phyloP scores from a whole-genome alignment of 495 filamentous ascomycete genomes.

The Trichoderma orchidacearum region DNA sequence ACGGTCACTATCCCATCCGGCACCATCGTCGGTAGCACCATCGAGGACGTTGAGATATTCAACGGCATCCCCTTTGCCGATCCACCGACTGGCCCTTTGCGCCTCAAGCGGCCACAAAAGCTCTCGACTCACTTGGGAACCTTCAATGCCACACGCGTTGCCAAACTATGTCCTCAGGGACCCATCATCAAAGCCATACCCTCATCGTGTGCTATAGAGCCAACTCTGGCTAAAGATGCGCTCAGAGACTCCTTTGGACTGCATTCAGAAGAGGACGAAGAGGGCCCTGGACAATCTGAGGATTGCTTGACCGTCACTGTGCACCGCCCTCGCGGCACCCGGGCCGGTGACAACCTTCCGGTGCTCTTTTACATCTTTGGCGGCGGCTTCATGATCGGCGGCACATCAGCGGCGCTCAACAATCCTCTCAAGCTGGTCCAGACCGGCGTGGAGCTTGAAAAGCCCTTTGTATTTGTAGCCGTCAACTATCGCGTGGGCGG shows the following conservation, averaged over 20 bases:
- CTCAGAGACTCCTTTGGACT: slow-evolving; percentile 6
- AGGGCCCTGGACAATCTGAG: slow-evolving; percentile 19
- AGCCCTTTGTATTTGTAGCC: neutral
- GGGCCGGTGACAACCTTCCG: slow-evolving; percentile 31
- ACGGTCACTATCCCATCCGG: no score
- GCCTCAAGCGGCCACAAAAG: slow-evolving; percentile 15
- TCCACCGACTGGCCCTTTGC: slow-evolving; percentile 14
- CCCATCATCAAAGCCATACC: neutral
- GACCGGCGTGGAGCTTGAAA: neutral
- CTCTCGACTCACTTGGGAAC: slow-evolving; percentile 21
- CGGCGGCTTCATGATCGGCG: slow-evolving; percentile 50
- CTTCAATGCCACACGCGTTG: slow-evolving; percentile 25
- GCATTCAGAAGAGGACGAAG: slow-evolving; percentile 8
- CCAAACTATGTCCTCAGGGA: neutral
- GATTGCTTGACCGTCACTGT: slow-evolving; percentile 57
- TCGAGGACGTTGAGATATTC: slow-evolving; percentile 16
- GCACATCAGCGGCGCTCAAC: slow-evolving; percentile 23
- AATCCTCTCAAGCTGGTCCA: neutral
- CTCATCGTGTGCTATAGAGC: slow-evolving; percentile 6
- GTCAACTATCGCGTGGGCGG: slow-evolving; percentile 1
- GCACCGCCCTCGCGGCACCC: slow-evolving; percentile 39
- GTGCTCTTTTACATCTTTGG: slow-evolving; percentile 59
- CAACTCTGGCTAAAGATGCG: neutral
- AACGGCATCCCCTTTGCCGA: slow-evolving; percentile 21
- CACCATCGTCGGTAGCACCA: slow-evolving; percentile 25